Evolutionary conservation across 441 rosid genomes (phyloP).

Genomic region (Omphalea diandra): DNA sequence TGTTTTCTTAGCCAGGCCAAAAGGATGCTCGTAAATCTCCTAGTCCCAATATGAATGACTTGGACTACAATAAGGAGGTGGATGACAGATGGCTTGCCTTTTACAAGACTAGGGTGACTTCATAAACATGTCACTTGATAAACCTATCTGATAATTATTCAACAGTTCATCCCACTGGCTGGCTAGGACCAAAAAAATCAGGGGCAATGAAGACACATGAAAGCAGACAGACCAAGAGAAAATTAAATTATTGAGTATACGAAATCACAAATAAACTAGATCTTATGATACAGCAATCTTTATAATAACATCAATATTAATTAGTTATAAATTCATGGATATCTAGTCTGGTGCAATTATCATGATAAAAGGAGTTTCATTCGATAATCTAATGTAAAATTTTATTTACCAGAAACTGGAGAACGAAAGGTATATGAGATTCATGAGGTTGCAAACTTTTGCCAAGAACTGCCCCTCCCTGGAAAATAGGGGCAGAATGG

Average conservation of each 20-base stretch:
- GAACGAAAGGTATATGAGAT: slow-evolving; percentile 90
- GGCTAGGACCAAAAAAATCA: not conserved
- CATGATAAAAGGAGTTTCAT: not conserved
- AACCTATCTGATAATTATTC: no score
- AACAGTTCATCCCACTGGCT: no score
- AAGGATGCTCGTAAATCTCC: not conserved
- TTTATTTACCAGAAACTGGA: slow-evolving; percentile 79
- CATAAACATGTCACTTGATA: not conserved
- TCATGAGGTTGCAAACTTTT: slow-evolving; percentile 90
- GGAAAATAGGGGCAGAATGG: slow-evolving; percentile 18
- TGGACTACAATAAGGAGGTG: no score
- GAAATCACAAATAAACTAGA: no score
- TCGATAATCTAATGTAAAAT: not conserved
- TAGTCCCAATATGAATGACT: not conserved
- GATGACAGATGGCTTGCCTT: not conserved
- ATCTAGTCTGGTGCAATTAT: not conserved
- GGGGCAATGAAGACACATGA: not conserved
- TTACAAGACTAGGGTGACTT: not conserved
- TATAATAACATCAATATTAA: not conserved
- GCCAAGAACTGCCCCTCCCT: slow-evolving; percentile 82
- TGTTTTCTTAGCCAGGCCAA: not conserved
- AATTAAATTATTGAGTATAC: no score
- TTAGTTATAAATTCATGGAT: not conserved
- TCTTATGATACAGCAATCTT: not conserved
- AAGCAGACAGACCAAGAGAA: not conserved